Base-by-base conservation (phyloP, 371 early-diverging fungal species). In the Neoconidiobolus thromboides region DNA sequence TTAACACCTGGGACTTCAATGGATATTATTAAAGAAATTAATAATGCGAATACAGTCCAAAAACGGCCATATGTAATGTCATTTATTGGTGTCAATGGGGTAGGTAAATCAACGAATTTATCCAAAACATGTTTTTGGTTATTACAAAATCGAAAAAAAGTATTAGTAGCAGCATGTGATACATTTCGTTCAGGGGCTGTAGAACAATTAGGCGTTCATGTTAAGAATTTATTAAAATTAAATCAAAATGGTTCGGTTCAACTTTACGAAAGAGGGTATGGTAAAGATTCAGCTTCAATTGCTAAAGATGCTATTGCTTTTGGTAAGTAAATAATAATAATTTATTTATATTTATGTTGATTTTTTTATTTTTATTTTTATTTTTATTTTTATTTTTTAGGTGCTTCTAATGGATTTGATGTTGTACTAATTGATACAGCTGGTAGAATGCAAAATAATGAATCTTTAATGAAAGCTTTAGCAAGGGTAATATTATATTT, bases 151-250 rank as follows among this genome's bases (percentile, higher is more conserved):
- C 80, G 86, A 54, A 76, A 86, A 61, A 83, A 80, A 52, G 88
- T 98, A 4, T 76, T 96, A 60, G 93, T 99, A 67, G 99, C 97
- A 14, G 99, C 98, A 1, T 96, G 99, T 68, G 99, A 99, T 74
- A 98, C 99, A 3, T 99, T 99, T 76, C 83, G 99, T 62, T 87
- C 91, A 43, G 99, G 99, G 51, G 99, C 99, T 4, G 96, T 99
- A 40, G 99, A 99, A 69, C 99, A 98, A 69, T 72, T 98, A 5
- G 80, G 89, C 42, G 92, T 93, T 2, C 98, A 98, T 70, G 95
- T 81, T 2, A 77, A 91, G 42, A 93, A 96, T 66, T 71, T 97
- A 62, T 75, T 79, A 44, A 82, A 83, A 6, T 74, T 93, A 53
- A 83, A 82, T n/a, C 82, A 86, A 63, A 72, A 74, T 10, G 79